Conservation (phyloP, 176 grass and related monocot genomes). For the Carex cristatella region DNA sequence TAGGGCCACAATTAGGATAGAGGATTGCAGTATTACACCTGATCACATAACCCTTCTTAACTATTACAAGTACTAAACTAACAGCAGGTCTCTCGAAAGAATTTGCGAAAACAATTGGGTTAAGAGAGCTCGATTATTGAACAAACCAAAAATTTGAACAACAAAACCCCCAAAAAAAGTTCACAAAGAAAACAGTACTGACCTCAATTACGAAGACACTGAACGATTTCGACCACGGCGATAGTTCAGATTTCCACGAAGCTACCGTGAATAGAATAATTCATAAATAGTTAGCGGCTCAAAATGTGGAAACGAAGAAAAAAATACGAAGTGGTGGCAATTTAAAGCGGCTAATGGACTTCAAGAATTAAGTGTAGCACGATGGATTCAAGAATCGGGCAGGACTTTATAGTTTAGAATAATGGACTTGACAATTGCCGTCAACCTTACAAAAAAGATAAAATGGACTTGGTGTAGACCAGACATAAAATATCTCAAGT, state of each 20-base stretch:
- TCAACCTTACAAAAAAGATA: no score
- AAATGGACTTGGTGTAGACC: not conserved
- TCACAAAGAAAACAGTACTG: not conserved
- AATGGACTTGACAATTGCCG: no score
- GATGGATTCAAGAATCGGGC: slow-evolving; percentile 1
- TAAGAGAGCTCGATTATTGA: not conserved
- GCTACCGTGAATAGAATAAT: not conserved
- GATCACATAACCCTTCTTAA: not conserved
- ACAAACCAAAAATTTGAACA: not conserved
- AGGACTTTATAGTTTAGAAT: not conserved
- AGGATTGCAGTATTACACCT: not conserved
- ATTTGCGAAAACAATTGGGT: not conserved
- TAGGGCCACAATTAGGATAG: not conserved
- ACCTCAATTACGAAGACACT: not conserved
- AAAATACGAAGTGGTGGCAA: not conserved
- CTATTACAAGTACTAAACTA: not conserved
- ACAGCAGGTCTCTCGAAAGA: not conserved
- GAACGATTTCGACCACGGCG: not conserved
- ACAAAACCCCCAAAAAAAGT: not conserved
- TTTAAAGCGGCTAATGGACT: no score
- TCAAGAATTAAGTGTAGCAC: not conserved
- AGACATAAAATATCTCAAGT: not conserved
- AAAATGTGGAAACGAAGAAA: not conserved
- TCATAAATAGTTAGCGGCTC: not conserved
- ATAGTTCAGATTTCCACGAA: not conserved